Conservation (phyloP, 2,329 filamentous ascomycete species). For the Colletotrichum sp. region DNA sequence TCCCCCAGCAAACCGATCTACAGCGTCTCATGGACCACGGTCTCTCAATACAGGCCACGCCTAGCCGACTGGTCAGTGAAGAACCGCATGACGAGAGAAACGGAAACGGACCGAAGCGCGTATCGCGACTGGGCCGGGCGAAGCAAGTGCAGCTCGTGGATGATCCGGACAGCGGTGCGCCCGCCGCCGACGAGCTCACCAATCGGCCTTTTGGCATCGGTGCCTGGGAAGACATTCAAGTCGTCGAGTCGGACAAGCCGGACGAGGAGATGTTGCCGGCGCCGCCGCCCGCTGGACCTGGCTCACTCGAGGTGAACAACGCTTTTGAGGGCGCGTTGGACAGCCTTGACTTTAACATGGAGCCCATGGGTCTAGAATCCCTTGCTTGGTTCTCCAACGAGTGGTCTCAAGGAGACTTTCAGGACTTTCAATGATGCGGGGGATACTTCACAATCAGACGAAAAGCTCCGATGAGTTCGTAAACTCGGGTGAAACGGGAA, state of each 20-base stretch:
- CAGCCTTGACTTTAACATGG: conserved; percentile 49
- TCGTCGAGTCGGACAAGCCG: conserved; percentile 14
- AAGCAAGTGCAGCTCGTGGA: conserved; percentile 18
- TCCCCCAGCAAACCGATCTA: conserved; percentile 43
- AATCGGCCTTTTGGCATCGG: conserved; percentile 18
- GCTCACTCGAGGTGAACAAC: conserved; percentile 51
- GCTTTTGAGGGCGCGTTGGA: conserved; percentile 55
- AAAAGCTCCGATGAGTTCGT: background rate
- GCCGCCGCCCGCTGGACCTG: conserved; percentile 31
- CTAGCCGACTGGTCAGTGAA: conserved; percentile 34
- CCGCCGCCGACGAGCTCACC: conserved; percentile 13
- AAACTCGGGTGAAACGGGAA: background rate
- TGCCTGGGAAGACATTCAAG: conserved; percentile 18
- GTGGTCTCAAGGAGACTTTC: conserved; percentile 16
- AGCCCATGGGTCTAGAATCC: conserved; percentile 46
- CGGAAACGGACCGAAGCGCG: background rate
- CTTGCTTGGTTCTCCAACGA: conserved; percentile 19
- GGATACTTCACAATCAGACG: background rate
- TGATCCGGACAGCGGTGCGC: conserved; percentile 9
- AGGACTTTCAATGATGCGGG: background rate
- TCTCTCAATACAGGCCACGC: conserved; percentile 35
- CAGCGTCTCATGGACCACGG: conserved; percentile 56
- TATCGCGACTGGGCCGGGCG: conserved; percentile 7
- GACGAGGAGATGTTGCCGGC: background rate
- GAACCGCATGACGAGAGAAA: conserved; percentile 19